Conservation (phyloP, 2,329 filamentous ascomycete species). For the Fusarium luffae region DNA sequence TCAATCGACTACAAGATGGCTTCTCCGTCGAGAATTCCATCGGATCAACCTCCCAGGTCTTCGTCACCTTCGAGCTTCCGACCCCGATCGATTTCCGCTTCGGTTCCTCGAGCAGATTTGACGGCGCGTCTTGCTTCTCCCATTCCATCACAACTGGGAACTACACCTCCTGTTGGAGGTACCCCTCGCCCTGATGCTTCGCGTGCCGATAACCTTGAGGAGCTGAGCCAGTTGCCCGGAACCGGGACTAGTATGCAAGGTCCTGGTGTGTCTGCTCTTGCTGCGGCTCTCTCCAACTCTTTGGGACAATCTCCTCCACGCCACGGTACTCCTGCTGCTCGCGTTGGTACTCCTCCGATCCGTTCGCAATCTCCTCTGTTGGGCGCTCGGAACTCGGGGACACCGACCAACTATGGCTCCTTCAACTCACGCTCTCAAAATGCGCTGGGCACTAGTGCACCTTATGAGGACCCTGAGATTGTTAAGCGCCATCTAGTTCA, state of each 20-base stretch:
- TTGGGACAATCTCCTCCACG: constrained; percentile 76
- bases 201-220: constrained; percentile 50
- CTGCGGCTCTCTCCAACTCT: constrained; percentile 84
- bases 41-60: constrained; percentile 54
- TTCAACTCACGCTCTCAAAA: constrained; percentile 76
- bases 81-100: constrained; percentile 61
- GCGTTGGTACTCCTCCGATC: constrained; percentile 67
- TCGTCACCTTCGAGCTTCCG: constrained; percentile 61
- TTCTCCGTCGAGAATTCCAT: constrained; percentile 53
- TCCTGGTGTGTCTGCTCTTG: constrained; percentile 87
- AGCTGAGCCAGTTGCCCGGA: constrained; percentile 72
- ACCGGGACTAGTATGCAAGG: constrained; percentile 74
- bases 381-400: constrained; percentile 56
- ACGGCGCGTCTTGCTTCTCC: constrained; percentile 72
- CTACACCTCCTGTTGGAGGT: constrained; percentile 52
- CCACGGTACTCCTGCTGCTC: constrained; percentile 70
- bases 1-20: constrained; percentile 48
- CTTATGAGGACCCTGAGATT: constrained; percentile 90
- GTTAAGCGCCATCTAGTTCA: constrained; percentile 89
- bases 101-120: constrained; percentile 67
- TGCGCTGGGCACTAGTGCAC: constrained; percentile 60
- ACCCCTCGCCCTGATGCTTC: constrained; percentile 47
- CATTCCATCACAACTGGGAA: constrained; percentile 56
- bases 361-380: constrained; percentile 55
- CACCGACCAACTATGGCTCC: constrained; percentile 84